Evolutionary conservation across 75 land plant species (phyloP).

Genomic region (Adiantum capillusveneris): DNA sequence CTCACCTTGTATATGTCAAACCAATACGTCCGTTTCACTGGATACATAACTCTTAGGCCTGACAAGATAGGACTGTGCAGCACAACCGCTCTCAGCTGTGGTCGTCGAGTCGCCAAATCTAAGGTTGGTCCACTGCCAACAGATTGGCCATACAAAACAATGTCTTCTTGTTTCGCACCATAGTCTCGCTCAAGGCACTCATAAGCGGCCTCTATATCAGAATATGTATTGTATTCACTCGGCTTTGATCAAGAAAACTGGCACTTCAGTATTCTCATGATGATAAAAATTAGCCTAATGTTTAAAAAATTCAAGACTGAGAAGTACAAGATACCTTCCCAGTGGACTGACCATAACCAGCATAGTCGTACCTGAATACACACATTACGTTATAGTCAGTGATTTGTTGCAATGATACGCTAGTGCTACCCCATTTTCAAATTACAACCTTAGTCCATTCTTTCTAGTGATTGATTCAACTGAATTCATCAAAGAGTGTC

Average conservation of each 20-base stretch:
- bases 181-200: constrained; percentile 60
- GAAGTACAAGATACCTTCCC: constrained; percentile 42
- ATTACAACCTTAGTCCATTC: no score
- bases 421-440: no score
- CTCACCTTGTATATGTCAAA: constrained; percentile 75
- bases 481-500: no score
- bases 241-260: no score
- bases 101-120: constrained; percentile 53
- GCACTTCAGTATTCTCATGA: no score
- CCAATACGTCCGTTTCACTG: constrained; percentile 74
- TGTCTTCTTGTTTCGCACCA: constrained; percentile 54
- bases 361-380: constrained; percentile 49
- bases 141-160: constrained; percentile 73
- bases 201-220: constrained; percentile 76
- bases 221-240: constrained; percentile 62
- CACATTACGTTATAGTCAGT: no score
- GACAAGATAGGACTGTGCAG: constrained; percentile 73
- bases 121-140: constrained; percentile 79
- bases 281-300: constrained; percentile 3
- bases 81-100: constrained; percentile 57
- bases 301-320: no score
- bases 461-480: no score
- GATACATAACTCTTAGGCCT: constrained; percentile 68
- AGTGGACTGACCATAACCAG: constrained; percentile 57
- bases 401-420: no score